Percentiles rank a stretch among this genome's conserved stretches.
Evolutionary conservation across 2,329 filamentous ascomycete species (phyloP).

Genomic region (Pseudogymnoascus sp.): DNA sequence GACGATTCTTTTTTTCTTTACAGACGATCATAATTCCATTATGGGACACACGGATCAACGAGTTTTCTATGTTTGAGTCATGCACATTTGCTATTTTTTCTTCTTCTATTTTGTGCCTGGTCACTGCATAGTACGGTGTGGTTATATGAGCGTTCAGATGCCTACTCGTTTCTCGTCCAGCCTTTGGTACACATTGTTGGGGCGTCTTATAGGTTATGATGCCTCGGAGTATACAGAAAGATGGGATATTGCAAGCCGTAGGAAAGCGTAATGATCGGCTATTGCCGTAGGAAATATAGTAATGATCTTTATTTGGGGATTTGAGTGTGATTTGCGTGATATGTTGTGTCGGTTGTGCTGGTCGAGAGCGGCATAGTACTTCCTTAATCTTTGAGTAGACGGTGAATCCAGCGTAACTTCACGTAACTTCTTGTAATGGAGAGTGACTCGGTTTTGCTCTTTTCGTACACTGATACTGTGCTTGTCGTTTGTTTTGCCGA

Average conservation of each 20-base stretch:
- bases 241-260: conserved; percentile 1
- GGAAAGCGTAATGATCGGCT: neutral
- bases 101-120: conserved; percentile 2
- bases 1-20: neutral
- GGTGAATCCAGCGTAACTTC: neutral
- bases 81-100: neutral
- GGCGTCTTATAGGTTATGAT: conserved; percentile 7
- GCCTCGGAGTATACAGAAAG: conserved; percentile 6
- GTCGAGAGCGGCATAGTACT: neutral
- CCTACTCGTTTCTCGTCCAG: conserved; percentile 3
- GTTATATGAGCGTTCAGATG: conserved; percentile 6
- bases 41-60: neutral
- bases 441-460: neutral
- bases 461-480: neutral
- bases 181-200: conserved; percentile 5
- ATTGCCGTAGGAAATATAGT: conserved; percentile 6
- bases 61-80: conserved; percentile 7
- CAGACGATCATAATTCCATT: neutral
- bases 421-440: neutral
- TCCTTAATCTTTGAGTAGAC: neutral
- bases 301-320: neutral
- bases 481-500: neutral
- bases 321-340: neutral
- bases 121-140: conserved; percentile 4
- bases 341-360: neutral